These are phyloP conservation scores for Penicillium lagena DNA, from an alignment of 495 filamentous ascomycete genomes.

Conservation along the genomic window DNA sequence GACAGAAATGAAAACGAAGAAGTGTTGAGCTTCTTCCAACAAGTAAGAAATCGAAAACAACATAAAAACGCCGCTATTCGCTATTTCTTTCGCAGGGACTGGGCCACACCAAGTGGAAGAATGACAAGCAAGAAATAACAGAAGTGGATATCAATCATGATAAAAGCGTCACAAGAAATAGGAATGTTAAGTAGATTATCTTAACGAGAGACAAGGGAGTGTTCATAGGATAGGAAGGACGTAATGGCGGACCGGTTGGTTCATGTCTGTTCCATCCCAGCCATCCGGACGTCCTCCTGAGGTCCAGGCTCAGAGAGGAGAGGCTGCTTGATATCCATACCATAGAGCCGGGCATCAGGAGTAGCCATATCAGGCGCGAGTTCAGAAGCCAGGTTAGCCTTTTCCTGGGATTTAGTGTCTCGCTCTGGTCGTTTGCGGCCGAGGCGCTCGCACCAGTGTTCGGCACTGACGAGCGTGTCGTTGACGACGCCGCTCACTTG, in stretches of 20 bases:
- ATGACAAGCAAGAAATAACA: slow-evolving; percentile 5
- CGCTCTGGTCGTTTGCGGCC: slow-evolving; percentile 46
- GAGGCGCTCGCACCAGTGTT: slow-evolving; percentile 76
- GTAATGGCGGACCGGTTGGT: neutral
- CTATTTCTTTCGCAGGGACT: too few species aligned
- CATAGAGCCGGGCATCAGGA: slow-evolving; percentile 12
- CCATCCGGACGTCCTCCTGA: slow-evolving; percentile 32
- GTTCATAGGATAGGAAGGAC: neutral
- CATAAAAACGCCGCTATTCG: neutral
- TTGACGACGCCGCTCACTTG: slow-evolving; percentile 77
- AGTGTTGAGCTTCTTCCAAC: too few species aligned
- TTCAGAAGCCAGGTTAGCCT: slow-evolving; percentile 10
- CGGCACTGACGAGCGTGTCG: slow-evolving; percentile 77
- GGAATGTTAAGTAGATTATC: neutral
- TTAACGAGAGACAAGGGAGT: neutral
- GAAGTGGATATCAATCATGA: slow-evolving; percentile 25
- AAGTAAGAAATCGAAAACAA: neutral
- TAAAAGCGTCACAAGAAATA: slow-evolving; percentile 5
- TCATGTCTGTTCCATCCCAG: slow-evolving; percentile 31
- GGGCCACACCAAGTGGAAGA: neutral
- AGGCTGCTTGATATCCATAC: slow-evolving; percentile 31
- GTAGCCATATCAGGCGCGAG: slow-evolving; percentile 4
- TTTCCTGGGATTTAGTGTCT: too few species aligned
- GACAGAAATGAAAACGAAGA: neutral
- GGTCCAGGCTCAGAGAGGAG: slow-evolving; percentile 15